Evolutionary conservation across 306 rosid species (phyloP), one percentile per base, ranked within the genome.

Genomic region (Cicer judaicum): DNA sequence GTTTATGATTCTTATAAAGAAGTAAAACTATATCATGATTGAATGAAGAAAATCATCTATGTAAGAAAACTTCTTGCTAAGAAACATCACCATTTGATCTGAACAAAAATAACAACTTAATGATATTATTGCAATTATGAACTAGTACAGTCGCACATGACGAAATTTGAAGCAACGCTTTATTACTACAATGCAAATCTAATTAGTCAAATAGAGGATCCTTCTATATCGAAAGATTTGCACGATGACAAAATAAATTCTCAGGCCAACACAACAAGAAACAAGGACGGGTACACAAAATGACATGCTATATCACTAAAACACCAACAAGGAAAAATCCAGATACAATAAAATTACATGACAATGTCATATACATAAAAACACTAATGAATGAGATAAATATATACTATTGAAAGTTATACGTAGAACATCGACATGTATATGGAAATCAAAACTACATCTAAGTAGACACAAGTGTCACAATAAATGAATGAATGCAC

Each of bases 1-100:
- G 12, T 53, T 79, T 43, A 67, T 64, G 36, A 71, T 52, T 79
- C 72, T 9, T 78, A 29, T 52, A 34, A 56, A 48, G 38, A 57
- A 60, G 65, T 40, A 43, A 42, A 67, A 29, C 13, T 2, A 11
- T 61, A 44, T 53, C 74, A 52, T 61, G 21, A 73, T 68, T 48
- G 57, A 59, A 42, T 79, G 21, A 18, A 42, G 42, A 18, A 18
- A 79, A 67, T 57, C 67, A 64, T 40, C 10, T 14, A 13, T 6
- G 66, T 6, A 62, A 54, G 74, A 42, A 63, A 68, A 44, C 49
- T 21, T 74, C 16, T 78, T 7, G 29, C 34, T 49, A 41, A 41
- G 78, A 70, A 82, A 8, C 54, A 55, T 11, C 21, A 64, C 10
- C 70, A 46, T 39, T 56, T 8, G 56, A 21, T 48, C 29, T 41